Evolutionary conservation across 1,139 yeast species (phyloP).

Genomic region (Diutina neorugosa): DNA sequence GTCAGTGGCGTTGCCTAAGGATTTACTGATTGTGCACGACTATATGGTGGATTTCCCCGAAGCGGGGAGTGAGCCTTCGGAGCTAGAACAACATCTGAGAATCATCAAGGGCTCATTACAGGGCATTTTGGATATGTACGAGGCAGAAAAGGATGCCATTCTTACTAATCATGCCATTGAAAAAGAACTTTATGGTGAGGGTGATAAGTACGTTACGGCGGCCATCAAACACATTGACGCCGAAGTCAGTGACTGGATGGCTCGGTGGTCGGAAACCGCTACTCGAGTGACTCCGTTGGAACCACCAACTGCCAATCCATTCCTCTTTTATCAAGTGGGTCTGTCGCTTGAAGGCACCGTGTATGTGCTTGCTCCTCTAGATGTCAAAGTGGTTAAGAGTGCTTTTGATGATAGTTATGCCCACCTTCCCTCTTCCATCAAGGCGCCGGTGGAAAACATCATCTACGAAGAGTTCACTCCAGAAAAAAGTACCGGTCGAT

Average conservation of each 20-base stretch:
- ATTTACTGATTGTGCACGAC: slow-evolving; percentile 18
- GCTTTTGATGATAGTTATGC: slow-evolving; percentile 48
- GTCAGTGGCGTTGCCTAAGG: slow-evolving; percentile 51
- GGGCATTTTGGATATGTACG: slow-evolving; percentile 41
- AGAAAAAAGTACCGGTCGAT: slow-evolving; percentile 41
- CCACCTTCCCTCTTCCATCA: slow-evolving; percentile 52
- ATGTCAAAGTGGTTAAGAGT: slow-evolving; percentile 56
- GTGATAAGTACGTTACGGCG: slow-evolving; percentile 39
- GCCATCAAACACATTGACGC: slow-evolving; percentile 48
- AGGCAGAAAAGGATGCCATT: slow-evolving; percentile 42
- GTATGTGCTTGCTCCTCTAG: slow-evolving; percentile 67
- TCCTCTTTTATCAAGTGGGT: slow-evolving; percentile 58
- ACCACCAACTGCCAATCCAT: slow-evolving; percentile 7
- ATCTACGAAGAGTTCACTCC: slow-evolving; percentile 48
- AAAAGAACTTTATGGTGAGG: slow-evolving; percentile 44
- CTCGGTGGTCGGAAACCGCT: slow-evolving; percentile 8
- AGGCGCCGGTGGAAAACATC: slow-evolving; percentile 58
- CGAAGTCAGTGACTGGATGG: slow-evolving; percentile 27
- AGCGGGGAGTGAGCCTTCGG: slow-evolving; percentile 13
- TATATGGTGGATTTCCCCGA: slow-evolving; percentile 21
- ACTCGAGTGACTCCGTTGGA: not conserved
- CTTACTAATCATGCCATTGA: slow-evolving; percentile 41
- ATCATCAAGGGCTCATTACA: slow-evolving; percentile 51
- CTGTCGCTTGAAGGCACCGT: slow-evolving; percentile 47
- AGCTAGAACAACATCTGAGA: slow-evolving; percentile 29